phyloP scores from a whole-genome alignment of 2,329 filamentous ascomycete species.

The Capronia americana region DNA sequence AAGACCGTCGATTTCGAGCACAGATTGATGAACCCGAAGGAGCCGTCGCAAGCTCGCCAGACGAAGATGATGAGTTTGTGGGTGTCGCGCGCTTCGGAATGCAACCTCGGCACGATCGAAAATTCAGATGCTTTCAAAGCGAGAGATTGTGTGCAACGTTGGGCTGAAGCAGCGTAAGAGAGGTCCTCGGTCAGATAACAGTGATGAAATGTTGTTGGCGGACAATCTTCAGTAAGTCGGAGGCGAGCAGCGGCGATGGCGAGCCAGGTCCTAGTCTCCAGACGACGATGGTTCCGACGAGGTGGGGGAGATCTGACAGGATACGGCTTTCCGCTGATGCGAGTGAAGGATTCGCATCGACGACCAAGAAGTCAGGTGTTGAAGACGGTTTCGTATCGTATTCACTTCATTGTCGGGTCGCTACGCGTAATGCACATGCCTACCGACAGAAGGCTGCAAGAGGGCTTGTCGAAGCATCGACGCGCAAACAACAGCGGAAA shows the following conservation, averaged over 20 bases:
- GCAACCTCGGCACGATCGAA: conserved; percentile 20
- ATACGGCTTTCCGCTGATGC: conserved; percentile 24
- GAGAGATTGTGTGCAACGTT: background rate
- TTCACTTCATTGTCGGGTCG: background rate
- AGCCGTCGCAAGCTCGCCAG: background rate
- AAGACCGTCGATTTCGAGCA: conserved; percentile 9
- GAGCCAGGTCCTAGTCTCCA: conserved; percentile 8
- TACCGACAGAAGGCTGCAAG: background rate
- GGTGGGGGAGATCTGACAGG: conserved; percentile 15
- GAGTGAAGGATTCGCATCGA: conserved; percentile 12
- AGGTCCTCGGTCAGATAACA: background rate
- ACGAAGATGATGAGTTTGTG: conserved; percentile 14
- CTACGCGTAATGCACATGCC: background rate
- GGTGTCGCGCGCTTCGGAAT: conserved; percentile 14
- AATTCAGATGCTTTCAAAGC: conserved; percentile 18
- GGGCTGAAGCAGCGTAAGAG: background rate
- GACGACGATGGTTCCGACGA: conserved; percentile 4
- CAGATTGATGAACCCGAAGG: conserved; percentile 7
- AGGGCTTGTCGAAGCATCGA: background rate
- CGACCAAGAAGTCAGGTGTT: conserved; percentile 5
- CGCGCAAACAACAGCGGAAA: background rate
- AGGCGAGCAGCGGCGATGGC: conserved; percentile 13
- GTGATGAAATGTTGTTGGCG: conserved; percentile 6
- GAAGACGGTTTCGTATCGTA: background rate
- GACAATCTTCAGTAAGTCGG: conserved; percentile 10